Evolutionary conservation across 139 green algal genomes (phyloP).

Genomic region (Klebsormidium nitens): DNA sequence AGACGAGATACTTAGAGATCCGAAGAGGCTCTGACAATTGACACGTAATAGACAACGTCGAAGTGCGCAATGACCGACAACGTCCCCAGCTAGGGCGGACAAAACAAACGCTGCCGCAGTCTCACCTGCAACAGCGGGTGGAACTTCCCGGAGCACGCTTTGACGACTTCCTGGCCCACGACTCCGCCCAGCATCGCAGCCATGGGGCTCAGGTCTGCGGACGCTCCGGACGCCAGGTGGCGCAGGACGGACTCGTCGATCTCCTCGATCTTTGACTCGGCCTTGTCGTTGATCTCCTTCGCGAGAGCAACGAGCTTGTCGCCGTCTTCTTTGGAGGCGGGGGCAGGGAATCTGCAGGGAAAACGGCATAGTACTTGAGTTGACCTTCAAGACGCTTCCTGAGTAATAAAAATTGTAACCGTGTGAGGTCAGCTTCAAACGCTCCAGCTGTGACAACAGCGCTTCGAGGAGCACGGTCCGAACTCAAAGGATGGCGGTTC

Average conservation of each 20-base stretch:
- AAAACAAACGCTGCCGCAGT: too few relatives aligned
- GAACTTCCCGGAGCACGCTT: conserved; percentile 94
- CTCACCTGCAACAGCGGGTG: conserved; percentile 79
- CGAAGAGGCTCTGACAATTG: background rate
- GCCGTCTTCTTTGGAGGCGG: conserved; percentile 62
- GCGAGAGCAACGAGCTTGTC: conserved; percentile 57
- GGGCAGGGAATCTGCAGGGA: conserved; percentile 56
- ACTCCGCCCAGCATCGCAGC: conserved; percentile 92
- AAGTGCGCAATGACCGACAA: too few relatives aligned
- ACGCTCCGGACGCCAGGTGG: conserved; percentile 14
- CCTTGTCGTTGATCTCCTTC: conserved; percentile 57
- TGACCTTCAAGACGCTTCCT: conserved; percentile 34
- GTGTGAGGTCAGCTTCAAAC: too few relatives aligned
- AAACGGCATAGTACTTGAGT: too few relatives aligned
- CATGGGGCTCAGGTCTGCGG: conserved; percentile 67
- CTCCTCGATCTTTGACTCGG: conserved; percentile 22
- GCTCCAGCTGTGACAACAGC: too few relatives aligned
- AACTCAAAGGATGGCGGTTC: too few relatives aligned
- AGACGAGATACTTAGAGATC: background rate
- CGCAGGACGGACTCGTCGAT: conserved; percentile 28
- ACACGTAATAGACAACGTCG: background rate
- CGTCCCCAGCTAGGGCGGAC: too few relatives aligned
- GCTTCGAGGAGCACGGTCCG: too few relatives aligned
- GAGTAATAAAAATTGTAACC: too few relatives aligned
- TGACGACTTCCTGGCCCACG: conserved; percentile 95